Conservation (phyloP, 108 stramenopile species). For the Conticribra guillardii region DNA sequence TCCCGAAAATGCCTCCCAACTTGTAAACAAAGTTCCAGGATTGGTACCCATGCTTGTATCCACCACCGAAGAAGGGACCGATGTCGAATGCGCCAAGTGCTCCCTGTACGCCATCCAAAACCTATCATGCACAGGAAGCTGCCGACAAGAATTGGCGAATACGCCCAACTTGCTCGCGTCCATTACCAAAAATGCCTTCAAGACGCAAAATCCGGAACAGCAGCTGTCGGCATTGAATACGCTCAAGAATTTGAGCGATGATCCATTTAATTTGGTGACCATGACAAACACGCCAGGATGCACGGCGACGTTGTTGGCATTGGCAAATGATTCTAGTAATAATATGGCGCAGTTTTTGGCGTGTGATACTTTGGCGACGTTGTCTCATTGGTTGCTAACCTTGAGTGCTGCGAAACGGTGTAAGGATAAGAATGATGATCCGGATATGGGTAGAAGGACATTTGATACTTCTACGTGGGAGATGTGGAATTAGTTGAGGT, state of each 20-base stretch:
- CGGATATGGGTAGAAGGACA: constrained; percentile 26
- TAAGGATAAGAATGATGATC: constrained; percentile 13
- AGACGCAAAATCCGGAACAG: constrained; percentile 31
- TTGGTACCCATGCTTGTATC: constrained; percentile 28
- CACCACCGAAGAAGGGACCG: constrained; percentile 3
- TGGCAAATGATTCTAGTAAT: constrained; percentile 38
- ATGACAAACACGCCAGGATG: constrained; percentile 53
- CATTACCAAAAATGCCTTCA: constrained; percentile 37
- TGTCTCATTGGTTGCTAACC: constrained; percentile 53
- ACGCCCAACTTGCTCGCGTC: constrained; percentile 22
- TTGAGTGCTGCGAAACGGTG: constrained; percentile 31
- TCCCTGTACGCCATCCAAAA: constrained; percentile 49
- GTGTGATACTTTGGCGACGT: constrained; percentile 50
- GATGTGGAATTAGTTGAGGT: constrained; percentile 21
- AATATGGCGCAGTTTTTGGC: constrained; percentile 50
- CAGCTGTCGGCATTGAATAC: constrained; percentile 47
- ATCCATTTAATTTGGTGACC: constrained; percentile 46
- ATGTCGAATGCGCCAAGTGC: constrained; percentile 44
- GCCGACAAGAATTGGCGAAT: constrained; percentile 49
- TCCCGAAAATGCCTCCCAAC: constrained; percentile 38
- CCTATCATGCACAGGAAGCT: constrained; percentile 38
- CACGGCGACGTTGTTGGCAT: constrained; percentile 41
- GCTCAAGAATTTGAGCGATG: constrained; percentile 47
- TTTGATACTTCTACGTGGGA: constrained; percentile 23
- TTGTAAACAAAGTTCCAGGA: constrained; percentile 30